Base-by-base conservation (phyloP, 257 asterid genomes). In the Marsdenia floribunda region DNA sequence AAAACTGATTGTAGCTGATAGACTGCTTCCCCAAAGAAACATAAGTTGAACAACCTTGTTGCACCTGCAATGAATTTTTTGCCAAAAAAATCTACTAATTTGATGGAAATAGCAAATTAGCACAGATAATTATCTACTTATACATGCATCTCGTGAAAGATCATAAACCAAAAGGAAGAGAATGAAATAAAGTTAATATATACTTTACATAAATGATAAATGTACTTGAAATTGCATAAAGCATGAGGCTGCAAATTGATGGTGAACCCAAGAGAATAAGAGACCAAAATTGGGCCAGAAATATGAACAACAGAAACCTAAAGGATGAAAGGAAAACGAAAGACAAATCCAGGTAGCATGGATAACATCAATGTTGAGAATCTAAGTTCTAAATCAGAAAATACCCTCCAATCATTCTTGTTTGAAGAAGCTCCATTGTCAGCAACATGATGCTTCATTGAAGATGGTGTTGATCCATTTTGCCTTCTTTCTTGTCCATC, bases 381-480 rank as follows among this genome's bases (percentile, higher is more conserved):
- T 66, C 19, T 46, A 72, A 57, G 47, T 35, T 15, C 57, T 44
- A 72, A 49, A 61, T 57, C 76, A 12, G n/a, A 37, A 26, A 54
- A 75, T 82, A 90, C 97, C 97, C 81, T 86, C 72, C 80, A 82
- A 80, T 68, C 81, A 53, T 70, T 79, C 76, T 84, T 79, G 79
- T 77, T 73, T 58, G 75, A 69, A 70, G 89, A 84, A 74, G 83
- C 65, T 77, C 66, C 80, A 72, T 82, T 79, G 81, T 76, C 78
- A 53, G 77, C 69, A 55, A 73, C 42, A 10, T 77, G 82, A 40
- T 53, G 21, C 26, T 72, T 76, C 14, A 65, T 59, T 24, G 80
- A 65, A 75, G 64, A 75, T 15, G 50, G 63, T 66, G 88, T 68
- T 47, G 90, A 61, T 15, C 75, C 76, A 50, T 78, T 75, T 60